Base-by-base conservation (phyloP, 2,329 filamentous ascomycete genomes). In the Fusarium palustre region DNA sequence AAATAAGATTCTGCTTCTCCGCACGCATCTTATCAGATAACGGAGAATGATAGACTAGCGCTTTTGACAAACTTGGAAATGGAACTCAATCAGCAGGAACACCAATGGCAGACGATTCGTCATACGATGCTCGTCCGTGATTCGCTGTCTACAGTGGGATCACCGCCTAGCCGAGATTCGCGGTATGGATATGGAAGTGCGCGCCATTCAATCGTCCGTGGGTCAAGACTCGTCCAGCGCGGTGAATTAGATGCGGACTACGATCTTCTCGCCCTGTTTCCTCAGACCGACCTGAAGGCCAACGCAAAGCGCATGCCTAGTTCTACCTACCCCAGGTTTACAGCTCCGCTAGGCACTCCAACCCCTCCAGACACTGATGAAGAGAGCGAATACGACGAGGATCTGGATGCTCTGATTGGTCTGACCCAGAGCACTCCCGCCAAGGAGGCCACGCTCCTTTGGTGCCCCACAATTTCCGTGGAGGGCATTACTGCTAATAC, bases 71-170 rank as follows among this genome's bases (percentile, higher is more conserved):
- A 88, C 62, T 79, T 91, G 2, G 89, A 91, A 73, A 81, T 80
- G 64, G 89, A 91, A 75, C 87, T 91, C 83, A 86, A 84, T 1
- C 76, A 83, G 67, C 86, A 91, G 73, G 87, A 89, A 73, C 82
- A 81, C 55, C 84, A 86, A 68, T 91, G 88, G 89, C 83, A 86
- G 58, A 79, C 84, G 50, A 83, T 90, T 78, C 86, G 87, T 59
- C 79, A 83, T 28, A 83, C 84, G 38, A 74, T 89, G 41, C 58
- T 70, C 36, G 79, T 80, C 54, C 83, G 83, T 59, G 82, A 85
- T 68, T 88, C 86, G 8, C 73, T 84, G 41, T 86, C 84, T 3
- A 85, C 82, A 10, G 73, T 85, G 78, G 79, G 66, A 43, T 74
- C 75, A 31, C 75, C 74, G 15, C 60, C 74, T 24, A 69, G 58